Evolutionary conservation across 768 basidiomycete genomes (phyloP), one percentile per base, ranked within the genome.

Genomic region (Solioccasus polychromus): DNA sequence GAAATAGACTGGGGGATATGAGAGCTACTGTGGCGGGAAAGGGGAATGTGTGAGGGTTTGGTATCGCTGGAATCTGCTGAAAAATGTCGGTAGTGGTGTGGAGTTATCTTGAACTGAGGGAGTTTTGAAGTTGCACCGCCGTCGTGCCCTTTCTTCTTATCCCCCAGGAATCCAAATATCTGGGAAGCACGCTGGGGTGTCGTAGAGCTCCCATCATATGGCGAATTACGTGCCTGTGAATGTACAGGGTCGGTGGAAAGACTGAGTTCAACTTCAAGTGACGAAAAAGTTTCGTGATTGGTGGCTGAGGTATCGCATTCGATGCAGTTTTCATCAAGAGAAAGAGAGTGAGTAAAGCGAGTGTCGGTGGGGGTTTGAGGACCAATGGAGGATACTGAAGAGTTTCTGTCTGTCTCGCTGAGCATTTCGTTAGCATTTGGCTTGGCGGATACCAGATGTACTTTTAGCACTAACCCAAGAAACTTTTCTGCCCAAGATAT

Each of bases 401-500:
- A 66, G 29, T 61, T 61, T 30, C 59, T 64, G 34, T 75, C 73
- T 18, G 69, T 72, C 60, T 78, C 78, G 10, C 78, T 80, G 48
- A 31, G 35, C 36, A 18, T 15, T 24, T 31, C 9, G 29, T 64
- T 26, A 63, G 51, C 17, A 26, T 34, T 11, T 15, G n/a, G n/a
- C n/a, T 18, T 37, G 26, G 20, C n/a, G 35, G n/a, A 20, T 8
- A 25, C 30, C 29, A 32, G 29, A 35, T 12, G 7, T 11, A 31
- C 28, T 23, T 22, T 12, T 28, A 7, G 6, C 0, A 57, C 80
- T 46, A 53, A 88, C 88, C 74, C 77, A 42, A 89, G 70, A 63
- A 78, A 82, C 34, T 77, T 75, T 67, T 91, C 88, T 11, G 88
- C 88, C 88, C 88, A 91, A 2, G 87, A 89, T 43, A 91, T 88